Evolutionary conservation across 345 rosid species (phyloP), one percentile per base, ranked within the genome.

Genomic region (Geranium brycei): DNA sequence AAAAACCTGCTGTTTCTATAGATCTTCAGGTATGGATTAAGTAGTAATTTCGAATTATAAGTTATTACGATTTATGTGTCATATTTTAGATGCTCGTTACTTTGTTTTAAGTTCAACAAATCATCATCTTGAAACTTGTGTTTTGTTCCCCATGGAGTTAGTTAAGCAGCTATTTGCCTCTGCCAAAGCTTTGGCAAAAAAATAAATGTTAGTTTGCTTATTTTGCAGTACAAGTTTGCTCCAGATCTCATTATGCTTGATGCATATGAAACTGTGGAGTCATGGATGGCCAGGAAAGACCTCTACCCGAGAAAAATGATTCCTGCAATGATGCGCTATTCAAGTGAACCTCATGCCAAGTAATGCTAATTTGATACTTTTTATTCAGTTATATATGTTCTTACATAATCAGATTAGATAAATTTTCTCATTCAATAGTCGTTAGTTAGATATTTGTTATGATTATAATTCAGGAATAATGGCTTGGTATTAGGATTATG

Each of bases 321-420:
- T 73, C 95, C 97, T 75, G 97, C 99, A 64, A 90, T 93, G 99
- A 88, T 93, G 97, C 97, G 96, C 57, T 93, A 93, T 84, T 88
- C 96, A 73, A 88, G 91, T 71, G 97, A 90, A 79, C 97, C 97
- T 79, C 99, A 90, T 93, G 96, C 97, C 67, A 93, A 88, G 99
- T 93, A 88, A 76, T 66, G 64, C 35, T 28, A 63, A 55, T 30
- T 58, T 12, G 41, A 28, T 59, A 5, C 13, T 19, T 58, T 3
- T 15, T 59, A 59, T 31, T 31, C 31, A 47, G 53, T 23, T 31
- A 59, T 23, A 59, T 59, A 19, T 59, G 31, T 59, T 14, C 11
- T 59, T 13, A 47, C 15, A 13, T 11, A 47, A 47, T 13, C 53
- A 47, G 53, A 47, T 47, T 47, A 47, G 3, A 13, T 47, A 47